Percentiles rank a stretch among this genome's conserved stretches.
These are phyloP conservation scores for Dimocarpus longan DNA, from an alignment of 345 rosid genomes.

Conservation along the genomic window DNA sequence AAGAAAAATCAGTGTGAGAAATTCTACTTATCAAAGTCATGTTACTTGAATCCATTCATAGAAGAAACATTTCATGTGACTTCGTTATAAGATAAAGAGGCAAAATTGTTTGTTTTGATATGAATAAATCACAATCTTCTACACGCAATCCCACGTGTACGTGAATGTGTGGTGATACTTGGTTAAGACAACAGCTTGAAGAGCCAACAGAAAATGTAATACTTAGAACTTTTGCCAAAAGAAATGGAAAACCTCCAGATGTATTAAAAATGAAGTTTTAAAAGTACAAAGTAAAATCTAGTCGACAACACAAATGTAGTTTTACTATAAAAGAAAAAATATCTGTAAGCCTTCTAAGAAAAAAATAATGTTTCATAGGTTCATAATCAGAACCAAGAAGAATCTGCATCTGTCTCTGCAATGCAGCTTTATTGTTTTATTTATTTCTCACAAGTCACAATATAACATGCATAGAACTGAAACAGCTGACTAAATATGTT, in stretches of 20 bases:
- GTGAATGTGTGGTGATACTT: no score
- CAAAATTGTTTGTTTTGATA: neutral
- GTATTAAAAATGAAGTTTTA: no score
- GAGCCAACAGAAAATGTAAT: no score
- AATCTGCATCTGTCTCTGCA: neutral
- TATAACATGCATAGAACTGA: no score
- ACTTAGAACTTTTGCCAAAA: no score
- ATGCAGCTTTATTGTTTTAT: neutral
- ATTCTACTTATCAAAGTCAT: neutral
- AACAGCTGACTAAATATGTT: neutral
- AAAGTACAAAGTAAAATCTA: neutral
- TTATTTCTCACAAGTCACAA: no score
- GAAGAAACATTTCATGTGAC: neutral
- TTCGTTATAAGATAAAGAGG: neutral
- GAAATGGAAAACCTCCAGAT: no score
- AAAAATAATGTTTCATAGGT: neutral
- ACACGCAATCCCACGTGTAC: no score
- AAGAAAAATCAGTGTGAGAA: neutral
- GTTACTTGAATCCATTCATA: no score
- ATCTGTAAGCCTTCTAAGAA: neutral
- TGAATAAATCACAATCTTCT: no score
- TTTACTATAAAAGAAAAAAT: neutral
- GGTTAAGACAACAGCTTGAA: no score
- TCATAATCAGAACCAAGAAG: neutral
- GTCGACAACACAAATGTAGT: no score